Evolutionary conservation across 192 early-diverging fungal species (phyloP).

Genomic region (Podila horticola): DNA sequence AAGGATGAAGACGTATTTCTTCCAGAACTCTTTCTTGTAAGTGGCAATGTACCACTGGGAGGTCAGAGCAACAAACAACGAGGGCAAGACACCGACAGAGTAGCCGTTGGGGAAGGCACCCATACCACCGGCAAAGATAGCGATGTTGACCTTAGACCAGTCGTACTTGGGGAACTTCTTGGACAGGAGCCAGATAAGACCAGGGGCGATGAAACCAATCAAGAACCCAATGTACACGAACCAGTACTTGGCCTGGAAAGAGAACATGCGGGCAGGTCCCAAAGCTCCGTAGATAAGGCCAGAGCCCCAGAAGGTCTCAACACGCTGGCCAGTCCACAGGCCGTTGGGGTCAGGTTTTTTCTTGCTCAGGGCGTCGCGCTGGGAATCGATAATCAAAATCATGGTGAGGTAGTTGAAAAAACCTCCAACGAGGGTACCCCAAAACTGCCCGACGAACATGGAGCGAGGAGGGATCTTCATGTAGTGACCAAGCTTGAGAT

Average conservation of each 20-base stretch:
- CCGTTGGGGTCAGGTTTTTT: constrained; percentile 51
- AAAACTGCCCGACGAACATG: constrained; percentile 71
- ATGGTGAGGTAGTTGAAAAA: constrained; percentile 58
- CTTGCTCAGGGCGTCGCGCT: constrained; percentile 29
- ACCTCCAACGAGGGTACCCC: constrained; percentile 62
- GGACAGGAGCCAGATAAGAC: constrained; percentile 39
- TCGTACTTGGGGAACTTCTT: constrained; percentile 54
- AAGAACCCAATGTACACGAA: constrained; percentile 50
- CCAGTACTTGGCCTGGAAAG: constrained; percentile 40
- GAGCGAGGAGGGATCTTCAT: constrained; percentile 77
- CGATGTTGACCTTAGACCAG: constrained; percentile 59
- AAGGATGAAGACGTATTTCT: constrained; percentile 75
- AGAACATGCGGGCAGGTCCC: constrained; percentile 73
- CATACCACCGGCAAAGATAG: constrained; percentile 58
- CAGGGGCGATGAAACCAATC: constrained; percentile 40
- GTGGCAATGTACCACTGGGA: constrained; percentile 61
- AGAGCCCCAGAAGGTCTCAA: constrained; percentile 68
- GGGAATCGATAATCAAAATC: constrained; percentile 45
- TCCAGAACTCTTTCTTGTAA: constrained; percentile 59
- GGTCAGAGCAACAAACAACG: constrained; percentile 43
- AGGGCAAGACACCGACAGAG: constrained; percentile 37
- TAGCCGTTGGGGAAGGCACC: constrained; percentile 61
- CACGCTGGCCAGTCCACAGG: constrained; percentile 61
- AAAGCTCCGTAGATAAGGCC: constrained; percentile 78
- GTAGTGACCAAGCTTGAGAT: constrained; percentile 83